These are phyloP conservation scores for Ceratobasidium papillatum DNA, from an alignment of 1,284 basidiomycete genomes.

Conservation along the genomic window DNA sequence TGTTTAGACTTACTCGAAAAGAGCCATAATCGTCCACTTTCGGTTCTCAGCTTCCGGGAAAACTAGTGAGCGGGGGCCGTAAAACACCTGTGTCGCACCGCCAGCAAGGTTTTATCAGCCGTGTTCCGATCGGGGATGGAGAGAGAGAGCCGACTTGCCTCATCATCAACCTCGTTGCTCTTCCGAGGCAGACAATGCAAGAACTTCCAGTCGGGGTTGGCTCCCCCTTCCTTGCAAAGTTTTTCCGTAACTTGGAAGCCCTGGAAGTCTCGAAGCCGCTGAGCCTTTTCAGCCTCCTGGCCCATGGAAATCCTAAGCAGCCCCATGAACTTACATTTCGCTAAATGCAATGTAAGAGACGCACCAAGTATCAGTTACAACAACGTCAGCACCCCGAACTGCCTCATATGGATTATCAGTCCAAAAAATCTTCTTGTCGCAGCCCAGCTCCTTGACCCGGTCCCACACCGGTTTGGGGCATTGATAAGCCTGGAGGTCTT, in stretches of 20 bases:
- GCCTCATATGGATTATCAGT: constrained; percentile 84
- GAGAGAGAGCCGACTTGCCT: constrained; percentile 61
- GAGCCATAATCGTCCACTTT: constrained; percentile 93
- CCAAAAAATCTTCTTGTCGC: constrained; percentile 79
- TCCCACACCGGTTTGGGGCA: constrained; percentile 85
- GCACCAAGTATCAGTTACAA: constrained; percentile 95
- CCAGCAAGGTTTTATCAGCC: constrained; percentile 10
- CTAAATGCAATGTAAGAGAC: constrained; percentile 46
- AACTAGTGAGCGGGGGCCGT: constrained; percentile 76
- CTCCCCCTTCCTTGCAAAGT: constrained; percentile 79
- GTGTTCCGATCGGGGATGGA: constrained; percentile 12
- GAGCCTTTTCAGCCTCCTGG: constrained; percentile 93
- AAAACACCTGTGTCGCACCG: constrained; percentile 65
- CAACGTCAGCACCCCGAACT: constrained; percentile 88
- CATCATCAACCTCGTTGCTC: constrained; percentile 91
- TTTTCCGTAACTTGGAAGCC: constrained; percentile 96
- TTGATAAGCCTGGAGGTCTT: constrained; percentile 62
- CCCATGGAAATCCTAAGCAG: constrained; percentile 96
- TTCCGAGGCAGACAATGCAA: constrained; percentile 96
- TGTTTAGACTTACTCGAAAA: constrained; percentile 73
- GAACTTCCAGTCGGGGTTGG: constrained; percentile 92
- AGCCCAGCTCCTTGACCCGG: constrained; percentile 72
- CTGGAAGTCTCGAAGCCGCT: constrained; percentile 85
- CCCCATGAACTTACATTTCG: not conserved
- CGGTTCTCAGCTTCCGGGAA: constrained; percentile 85